Evolutionary conservation across 768 basidiomycete genomes (phyloP).

Genomic region (Hygrocybe coccinea): DNA sequence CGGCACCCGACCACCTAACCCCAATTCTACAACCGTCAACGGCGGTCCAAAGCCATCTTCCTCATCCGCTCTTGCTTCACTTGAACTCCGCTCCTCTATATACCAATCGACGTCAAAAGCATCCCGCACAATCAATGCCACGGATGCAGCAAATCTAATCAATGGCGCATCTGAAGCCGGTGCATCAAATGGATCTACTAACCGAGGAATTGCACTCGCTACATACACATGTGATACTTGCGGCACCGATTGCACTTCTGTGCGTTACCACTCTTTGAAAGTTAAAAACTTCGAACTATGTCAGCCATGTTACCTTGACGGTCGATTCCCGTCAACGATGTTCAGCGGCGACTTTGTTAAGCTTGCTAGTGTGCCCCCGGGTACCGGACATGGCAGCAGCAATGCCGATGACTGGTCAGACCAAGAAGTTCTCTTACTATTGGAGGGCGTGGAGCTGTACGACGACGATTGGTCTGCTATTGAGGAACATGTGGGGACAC

Average conservation of each 20-base stretch:
- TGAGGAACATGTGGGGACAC: conserved; percentile 88
- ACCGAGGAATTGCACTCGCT: conserved; percentile 17
- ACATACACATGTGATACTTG: conserved; percentile 86
- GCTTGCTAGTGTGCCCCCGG: conserved; percentile 46
- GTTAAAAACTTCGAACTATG: conserved; percentile 90
- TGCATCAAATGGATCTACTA: conserved; percentile 44
- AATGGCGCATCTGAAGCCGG: conserved; percentile 45
- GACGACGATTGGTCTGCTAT: conserved; percentile 95
- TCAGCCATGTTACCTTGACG: conserved; percentile 88
- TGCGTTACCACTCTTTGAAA: conserved; percentile 91
- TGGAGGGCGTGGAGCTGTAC: conserved; percentile 98
- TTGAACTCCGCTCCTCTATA: conserved; percentile 83
- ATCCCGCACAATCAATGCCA: conserved; percentile 60
- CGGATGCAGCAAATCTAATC: conserved; percentile 64
- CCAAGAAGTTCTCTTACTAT: conserved; percentile 78
- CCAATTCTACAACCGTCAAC: conserved; percentile 42
- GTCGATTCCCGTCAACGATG: conserved; percentile 94
- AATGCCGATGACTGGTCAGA: conserved; percentile 78
- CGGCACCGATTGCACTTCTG: conserved; percentile 83
- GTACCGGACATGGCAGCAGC: conserved; percentile 37
- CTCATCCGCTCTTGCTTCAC: conserved; percentile 56
- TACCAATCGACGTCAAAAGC: conserved; percentile 85
- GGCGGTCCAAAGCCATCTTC: conserved; percentile 41
- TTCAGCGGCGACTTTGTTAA: conserved; percentile 97
- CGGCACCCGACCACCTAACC: conserved; percentile 56